Evolutionary conservation across 1,284 basidiomycete species (phyloP), one percentile per base, ranked within the genome.

Genomic region (Rhodotorula sp.): DNA sequence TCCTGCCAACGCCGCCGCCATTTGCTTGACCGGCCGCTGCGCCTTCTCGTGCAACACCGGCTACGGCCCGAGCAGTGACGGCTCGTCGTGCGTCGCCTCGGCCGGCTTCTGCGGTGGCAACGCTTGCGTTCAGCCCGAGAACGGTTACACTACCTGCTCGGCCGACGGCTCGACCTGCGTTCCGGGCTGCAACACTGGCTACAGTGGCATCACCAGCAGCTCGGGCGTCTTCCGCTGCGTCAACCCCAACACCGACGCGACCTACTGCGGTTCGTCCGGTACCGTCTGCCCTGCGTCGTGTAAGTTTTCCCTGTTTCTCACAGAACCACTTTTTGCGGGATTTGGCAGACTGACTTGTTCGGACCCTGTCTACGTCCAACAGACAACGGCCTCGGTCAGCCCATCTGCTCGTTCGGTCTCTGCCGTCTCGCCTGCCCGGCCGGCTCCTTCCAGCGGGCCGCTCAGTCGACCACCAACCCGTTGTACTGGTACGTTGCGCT

Each of bases 141-240:
- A 66, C 65, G 65, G 65, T 46, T 66, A 66, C 65, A 56, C 60
- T 44, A 42, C 49, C 51, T 66, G 65, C 65, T n/a, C 22, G 24
- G 49, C 20, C 18, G 37, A 42, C 51, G 65, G 65, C 45, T 51
- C 59, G 24, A 42, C 37, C 37, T 66, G 65, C 49, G 51, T 53
- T 10, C 42, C 58, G 15, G 65, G 65, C 20, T 66, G 65, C 59
- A 60, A 66, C 65, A 26, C 59, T 18, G 65, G 65, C n/a, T 66
- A 48, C 49, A 48, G 44, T 22, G 58, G 60, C 49, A 46, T 30
- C 59, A 30, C 42, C 22, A 46, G 49, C 22, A 46, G n/a, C 24
- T 30, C 44, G 26, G 59, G 55, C 59, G 30, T 20, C 29, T 45
- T 51, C 29, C 20, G 18, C 37, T 66, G 65, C 57, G 44, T 59